phyloP scores from a whole-genome alignment of 106 monocot species.

The Dendrobium chrysotoxum region DNA sequence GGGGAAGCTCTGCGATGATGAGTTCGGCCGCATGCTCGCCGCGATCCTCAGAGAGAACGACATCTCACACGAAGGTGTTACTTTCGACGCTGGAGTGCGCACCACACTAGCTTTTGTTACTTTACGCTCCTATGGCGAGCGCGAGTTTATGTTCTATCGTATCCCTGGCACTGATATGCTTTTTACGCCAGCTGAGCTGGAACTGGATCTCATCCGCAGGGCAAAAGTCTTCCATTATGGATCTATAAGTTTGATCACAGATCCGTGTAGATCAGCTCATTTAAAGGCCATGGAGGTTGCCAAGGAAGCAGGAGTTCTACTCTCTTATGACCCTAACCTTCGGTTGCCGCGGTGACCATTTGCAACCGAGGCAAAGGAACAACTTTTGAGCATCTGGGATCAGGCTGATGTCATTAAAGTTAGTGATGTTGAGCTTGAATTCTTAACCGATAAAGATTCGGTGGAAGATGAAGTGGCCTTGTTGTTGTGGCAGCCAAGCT shows the following conservation, averaged over 20 bases:
- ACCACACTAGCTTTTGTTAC: too few species aligned
- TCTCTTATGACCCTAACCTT: conserved; percentile 55
- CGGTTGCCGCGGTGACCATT: conserved; percentile 41
- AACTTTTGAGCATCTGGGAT: conserved; percentile 51
- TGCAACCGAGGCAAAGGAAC: conserved; percentile 33
- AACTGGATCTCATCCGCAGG: too few species aligned
- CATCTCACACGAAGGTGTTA: too few species aligned
- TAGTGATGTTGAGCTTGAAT: neutral
- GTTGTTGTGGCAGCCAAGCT: conserved; percentile 9
- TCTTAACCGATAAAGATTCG: conserved; percentile 9
- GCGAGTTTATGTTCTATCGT: too few species aligned
- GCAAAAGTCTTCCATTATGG: conserved; percentile 19
- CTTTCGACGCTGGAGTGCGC: too few species aligned
- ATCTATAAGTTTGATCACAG: conserved; percentile 57
- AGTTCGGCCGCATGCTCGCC: too few species aligned
- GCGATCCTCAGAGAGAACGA: too few species aligned
- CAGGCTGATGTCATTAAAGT: conserved; percentile 9
- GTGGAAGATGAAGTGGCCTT: conserved; percentile 14
- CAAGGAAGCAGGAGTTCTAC: conserved; percentile 32
- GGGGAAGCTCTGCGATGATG: too few species aligned
- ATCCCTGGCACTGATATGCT: too few species aligned
- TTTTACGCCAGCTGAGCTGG: too few species aligned
- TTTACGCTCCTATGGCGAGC: too few species aligned
- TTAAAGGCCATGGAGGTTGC: conserved; percentile 31
- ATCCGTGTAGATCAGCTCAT: conserved; percentile 49